These are phyloP conservation scores for Kappamyces sp. DNA, from an alignment of 192 early-diverging fungal species.

Conservation along the genomic window DNA sequence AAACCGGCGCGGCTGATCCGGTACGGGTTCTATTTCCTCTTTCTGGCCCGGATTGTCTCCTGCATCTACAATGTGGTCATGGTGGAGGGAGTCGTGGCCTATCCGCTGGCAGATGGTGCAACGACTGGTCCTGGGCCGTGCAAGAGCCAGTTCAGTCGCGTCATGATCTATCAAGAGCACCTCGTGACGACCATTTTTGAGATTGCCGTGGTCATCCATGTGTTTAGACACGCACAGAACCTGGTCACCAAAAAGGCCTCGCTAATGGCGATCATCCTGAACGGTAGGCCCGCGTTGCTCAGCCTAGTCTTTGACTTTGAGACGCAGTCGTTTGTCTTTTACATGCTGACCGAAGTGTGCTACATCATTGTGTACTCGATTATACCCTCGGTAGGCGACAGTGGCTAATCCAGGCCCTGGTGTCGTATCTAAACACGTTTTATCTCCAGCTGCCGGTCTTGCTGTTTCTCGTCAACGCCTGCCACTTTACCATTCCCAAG, in stretches of 20 bases:
- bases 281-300: too few species aligned
- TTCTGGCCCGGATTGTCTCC: not conserved
- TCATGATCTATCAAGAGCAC: conserved; percentile 8
- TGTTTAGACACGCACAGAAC: not conserved
- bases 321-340: conserved; percentile 1
- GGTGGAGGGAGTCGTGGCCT: not conserved
- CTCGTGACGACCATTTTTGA: not conserved
- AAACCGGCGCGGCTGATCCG: not conserved
- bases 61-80: not conserved
- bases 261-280: too few species aligned
- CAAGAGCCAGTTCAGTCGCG: not conserved
- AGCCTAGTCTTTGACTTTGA: conserved; percentile 6
- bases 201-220: not conserved
- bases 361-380: conserved; percentile 8
- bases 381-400: not conserved
- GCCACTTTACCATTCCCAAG: not conserved
- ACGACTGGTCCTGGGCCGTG: not conserved
- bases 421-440: conserved; percentile 11
- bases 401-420: too few species aligned
- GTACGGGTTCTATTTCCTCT: not conserved
- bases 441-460: conserved; percentile 7
- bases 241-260: too few species aligned
- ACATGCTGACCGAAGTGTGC: conserved; percentile 1
- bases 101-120: not conserved
- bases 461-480: conserved; percentile 7